Percentiles rank a stretch among this genome's conserved stretches.
Evolutionary conservation across 2,329 filamentous ascomycete genomes (phyloP).

Genomic region (Trichoderma harzianum): DNA sequence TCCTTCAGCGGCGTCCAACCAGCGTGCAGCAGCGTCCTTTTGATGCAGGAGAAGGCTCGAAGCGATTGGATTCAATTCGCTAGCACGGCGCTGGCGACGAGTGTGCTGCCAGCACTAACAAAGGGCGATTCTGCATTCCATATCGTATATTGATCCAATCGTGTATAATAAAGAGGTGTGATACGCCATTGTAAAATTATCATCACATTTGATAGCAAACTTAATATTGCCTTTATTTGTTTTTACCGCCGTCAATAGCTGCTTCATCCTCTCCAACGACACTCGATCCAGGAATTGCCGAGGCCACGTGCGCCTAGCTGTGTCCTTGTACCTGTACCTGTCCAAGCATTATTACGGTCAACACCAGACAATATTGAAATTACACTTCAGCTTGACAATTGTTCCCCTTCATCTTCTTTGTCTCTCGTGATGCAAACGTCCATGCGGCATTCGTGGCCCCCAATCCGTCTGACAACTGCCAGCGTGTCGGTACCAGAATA

Average conservation of each 20-base stretch:
- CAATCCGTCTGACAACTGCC: neutral
- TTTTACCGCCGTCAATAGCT: neutral
- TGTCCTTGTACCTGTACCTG: neutral
- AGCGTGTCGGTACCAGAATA: neutral
- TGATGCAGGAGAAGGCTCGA: neutral
- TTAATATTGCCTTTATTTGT: neutral
- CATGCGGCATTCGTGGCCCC: neutral
- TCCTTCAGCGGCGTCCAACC: constrained; percentile 3
- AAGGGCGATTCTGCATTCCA: neutral
- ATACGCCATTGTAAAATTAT: neutral
- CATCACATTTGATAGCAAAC: neutral
- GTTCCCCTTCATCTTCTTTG: neutral
- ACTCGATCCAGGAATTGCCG: neutral
- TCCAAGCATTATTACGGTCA: neutral
- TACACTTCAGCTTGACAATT: neutral
- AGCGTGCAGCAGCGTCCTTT: neutral
- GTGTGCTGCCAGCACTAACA: neutral
- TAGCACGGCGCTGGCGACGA: neutral
- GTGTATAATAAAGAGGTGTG: neutral
- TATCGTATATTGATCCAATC: neutral
- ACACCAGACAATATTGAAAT: neutral
- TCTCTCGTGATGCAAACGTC: neutral
- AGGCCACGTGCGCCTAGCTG: neutral
- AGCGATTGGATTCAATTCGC: neutral
- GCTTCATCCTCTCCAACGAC: neutral